These are phyloP conservation scores for Capronia americana DNA, from an alignment of 2,329 filamentous ascomycete genomes.

Conservation along the genomic window DNA sequence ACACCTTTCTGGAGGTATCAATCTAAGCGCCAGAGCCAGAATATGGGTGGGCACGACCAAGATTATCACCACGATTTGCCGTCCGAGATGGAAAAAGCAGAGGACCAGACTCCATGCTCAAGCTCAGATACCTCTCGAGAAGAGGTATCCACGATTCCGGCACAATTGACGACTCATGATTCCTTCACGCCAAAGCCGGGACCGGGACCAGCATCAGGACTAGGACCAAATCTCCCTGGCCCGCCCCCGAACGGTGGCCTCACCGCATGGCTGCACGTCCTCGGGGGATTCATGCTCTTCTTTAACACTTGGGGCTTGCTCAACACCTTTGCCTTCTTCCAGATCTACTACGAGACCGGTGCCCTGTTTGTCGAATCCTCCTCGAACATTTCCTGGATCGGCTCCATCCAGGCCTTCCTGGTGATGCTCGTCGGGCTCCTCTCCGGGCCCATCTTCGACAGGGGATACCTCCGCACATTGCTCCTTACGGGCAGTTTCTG, in stretches of 20 bases:
- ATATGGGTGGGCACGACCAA: neutral
- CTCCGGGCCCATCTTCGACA: conserved; percentile 51
- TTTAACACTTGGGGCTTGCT: conserved; percentile 37
- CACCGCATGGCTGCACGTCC: conserved; percentile 42
- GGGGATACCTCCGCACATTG: conserved; percentile 48
- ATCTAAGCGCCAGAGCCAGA: neutral
- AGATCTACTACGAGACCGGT: conserved; percentile 43
- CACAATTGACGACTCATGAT: neutral
- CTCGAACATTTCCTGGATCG: conserved; percentile 61
- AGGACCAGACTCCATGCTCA: neutral
- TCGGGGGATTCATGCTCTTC: conserved; percentile 41
- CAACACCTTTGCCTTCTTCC: conserved; percentile 43
- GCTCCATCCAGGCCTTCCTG: conserved; percentile 55
- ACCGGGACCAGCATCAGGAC: neutral
- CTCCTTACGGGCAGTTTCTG: conserved; percentile 42
- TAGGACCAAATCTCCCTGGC: neutral
- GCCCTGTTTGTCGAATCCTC: conserved; percentile 35
- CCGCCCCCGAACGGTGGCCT: conserved; percentile 39
- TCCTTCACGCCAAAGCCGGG: too few relatives aligned
- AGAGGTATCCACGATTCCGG: neutral
- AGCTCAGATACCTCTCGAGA: neutral
- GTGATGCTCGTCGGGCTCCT: conserved; percentile 54
- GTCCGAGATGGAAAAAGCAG: neutral
- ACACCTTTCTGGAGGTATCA: too few relatives aligned
- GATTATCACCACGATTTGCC: neutral